phyloP scores from a whole-genome alignment of 2,329 filamentous ascomycete species.

The Hymenoscyphus occultus region DNA sequence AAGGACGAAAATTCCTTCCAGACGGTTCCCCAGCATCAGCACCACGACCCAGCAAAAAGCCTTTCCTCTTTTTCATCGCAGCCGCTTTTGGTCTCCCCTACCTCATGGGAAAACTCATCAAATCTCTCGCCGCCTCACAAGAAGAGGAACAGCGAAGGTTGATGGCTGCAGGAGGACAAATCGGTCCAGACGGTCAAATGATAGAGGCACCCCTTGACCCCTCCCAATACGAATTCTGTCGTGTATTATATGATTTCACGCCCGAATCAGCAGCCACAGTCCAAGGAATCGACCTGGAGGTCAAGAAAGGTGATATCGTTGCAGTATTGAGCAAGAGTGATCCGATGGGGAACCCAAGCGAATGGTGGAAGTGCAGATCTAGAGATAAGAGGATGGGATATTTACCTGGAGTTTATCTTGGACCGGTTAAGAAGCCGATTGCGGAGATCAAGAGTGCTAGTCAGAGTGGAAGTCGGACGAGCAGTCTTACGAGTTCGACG shows the following conservation, averaged over 20 bases:
- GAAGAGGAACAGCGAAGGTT: conserved; percentile 74
- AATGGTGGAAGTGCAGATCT: conserved; percentile 96
- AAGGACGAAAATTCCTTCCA: conserved; percentile 61
- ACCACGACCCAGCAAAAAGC: conserved; percentile 83
- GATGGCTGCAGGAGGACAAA: conserved; percentile 50
- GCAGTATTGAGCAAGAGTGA: conserved; percentile 91
- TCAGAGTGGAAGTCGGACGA: conserved; percentile 46
- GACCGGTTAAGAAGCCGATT: conserved; percentile 56
- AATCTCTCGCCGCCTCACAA: conserved; percentile 74
- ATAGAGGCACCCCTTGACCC: conserved; percentile 66
- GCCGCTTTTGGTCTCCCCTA: conserved; percentile 95
- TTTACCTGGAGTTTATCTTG: conserved; percentile 85
- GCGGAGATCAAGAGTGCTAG: conserved; percentile 36
- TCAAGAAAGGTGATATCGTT: conserved; percentile 93
- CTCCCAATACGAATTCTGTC: conserved; percentile 92
- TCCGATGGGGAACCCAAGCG: conserved; percentile 83
- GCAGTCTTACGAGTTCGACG: conserved; percentile 39
- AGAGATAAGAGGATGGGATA: conserved; percentile 90
- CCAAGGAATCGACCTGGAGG: conserved; percentile 79
- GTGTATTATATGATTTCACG: conserved; percentile 89
- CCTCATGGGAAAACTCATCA: conserved; percentile 94
- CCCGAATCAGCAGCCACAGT: conserved; percentile 65
- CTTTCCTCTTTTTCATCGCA: conserved; percentile 90
- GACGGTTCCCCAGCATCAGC: conserved; percentile 59
- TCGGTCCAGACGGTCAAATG: conserved; percentile 48